Evolutionary conservation across 257 asterid species (phyloP), one percentile per base, ranked within the genome.

Genomic region (Rehmannia glutinosa): DNA sequence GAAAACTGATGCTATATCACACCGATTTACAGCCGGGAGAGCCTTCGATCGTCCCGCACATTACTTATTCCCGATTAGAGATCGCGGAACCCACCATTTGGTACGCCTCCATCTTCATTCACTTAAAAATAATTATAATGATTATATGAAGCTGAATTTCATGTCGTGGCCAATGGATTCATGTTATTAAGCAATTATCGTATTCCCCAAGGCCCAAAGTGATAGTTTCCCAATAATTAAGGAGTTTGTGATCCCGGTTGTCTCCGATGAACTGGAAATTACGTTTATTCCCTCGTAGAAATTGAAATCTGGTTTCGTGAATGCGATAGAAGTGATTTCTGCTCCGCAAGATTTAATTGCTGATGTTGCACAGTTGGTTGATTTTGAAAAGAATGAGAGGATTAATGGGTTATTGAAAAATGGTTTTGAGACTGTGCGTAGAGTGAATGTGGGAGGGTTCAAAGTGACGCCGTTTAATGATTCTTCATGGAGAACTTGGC

Each of bases 391-490:
- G 75, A 87, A 70, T 38, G 89, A 81, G 77, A 75, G 52, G 80
- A 63, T 88, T 41, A 13, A 46, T 50, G 95, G 97, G 7, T 54
- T 94, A 32, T 47, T 81, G 91, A 80, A 70, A 68, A 83, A 75
- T 49, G 97, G 93, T 4, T 84, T 84, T 23, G 99, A 94, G 79
- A 85, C 92, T 51, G 73, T 90, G 80, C 73, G 87, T 39, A 87
- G 99, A 65, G 81, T 91, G 73, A 94, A 83, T 38, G 82, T 94
- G 0, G 99, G 99, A n/a, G 99, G 99, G 13, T 73, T 77, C 65
- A 91, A 88, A 72, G 89, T 94, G 65, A 94, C 99, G 1, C 99
- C 99, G 42, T 91, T 88, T 53, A 94, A 94, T 28, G 99, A 94
- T 79, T 88, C 99, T 12, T 16, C 90, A 19, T 90, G 96, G 97